These are phyloP conservation scores for Ustilago curta DNA, from an alignment of 1,284 basidiomycete genomes.

Conservation along the genomic window DNA sequence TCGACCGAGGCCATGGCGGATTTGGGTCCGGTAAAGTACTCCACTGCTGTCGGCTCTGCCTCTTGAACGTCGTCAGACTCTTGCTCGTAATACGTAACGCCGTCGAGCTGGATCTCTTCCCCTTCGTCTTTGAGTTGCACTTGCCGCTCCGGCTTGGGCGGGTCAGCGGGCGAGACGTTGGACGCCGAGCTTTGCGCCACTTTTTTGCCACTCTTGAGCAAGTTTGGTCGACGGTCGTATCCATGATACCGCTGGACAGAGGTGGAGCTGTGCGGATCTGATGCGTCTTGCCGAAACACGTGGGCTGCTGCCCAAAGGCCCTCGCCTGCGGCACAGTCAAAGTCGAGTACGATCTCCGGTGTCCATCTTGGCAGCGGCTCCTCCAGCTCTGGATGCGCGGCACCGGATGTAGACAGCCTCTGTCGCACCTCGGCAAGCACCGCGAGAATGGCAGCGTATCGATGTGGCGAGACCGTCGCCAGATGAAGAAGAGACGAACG, in stretches of 20 bases:
- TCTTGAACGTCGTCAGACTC: slow-evolving; percentile 16
- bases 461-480: slow-evolving; percentile 40
- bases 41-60: slow-evolving; percentile 1
- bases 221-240: slow-evolving; percentile 42
- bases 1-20: slow-evolving; percentile 34
- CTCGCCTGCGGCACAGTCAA: slow-evolving; percentile 55
- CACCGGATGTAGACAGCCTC: slow-evolving; percentile 14
- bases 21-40: slow-evolving; percentile 33
- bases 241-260: slow-evolving; percentile 38
- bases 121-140: slow-evolving; percentile 33
- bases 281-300: slow-evolving; percentile 43
- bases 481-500: slow-evolving; percentile 45
- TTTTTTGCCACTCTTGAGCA: slow-evolving; percentile 48
- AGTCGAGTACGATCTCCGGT: slow-evolving; percentile 56
- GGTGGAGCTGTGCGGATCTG: slow-evolving; percentile 6
- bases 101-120: slow-evolving; percentile 38
- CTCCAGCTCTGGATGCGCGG: not conserved
- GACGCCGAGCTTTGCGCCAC: slow-evolving; percentile 32
- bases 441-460: slow-evolving; percentile 51
- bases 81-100: slow-evolving; percentile 37
- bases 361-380: slow-evolving; percentile 38
- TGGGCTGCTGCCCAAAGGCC: slow-evolving; percentile 62
- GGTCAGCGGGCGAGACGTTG: slow-evolving; percentile 27
- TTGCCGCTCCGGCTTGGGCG: slow-evolving; percentile 10
- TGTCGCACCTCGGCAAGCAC: slow-evolving; percentile 43